Percentiles rank a stretch among this genome's conserved stretches.
Evolutionary conservation across 495 filamentous ascomycete genomes (phyloP).

Genomic region (Letharia columbiana): DNA sequence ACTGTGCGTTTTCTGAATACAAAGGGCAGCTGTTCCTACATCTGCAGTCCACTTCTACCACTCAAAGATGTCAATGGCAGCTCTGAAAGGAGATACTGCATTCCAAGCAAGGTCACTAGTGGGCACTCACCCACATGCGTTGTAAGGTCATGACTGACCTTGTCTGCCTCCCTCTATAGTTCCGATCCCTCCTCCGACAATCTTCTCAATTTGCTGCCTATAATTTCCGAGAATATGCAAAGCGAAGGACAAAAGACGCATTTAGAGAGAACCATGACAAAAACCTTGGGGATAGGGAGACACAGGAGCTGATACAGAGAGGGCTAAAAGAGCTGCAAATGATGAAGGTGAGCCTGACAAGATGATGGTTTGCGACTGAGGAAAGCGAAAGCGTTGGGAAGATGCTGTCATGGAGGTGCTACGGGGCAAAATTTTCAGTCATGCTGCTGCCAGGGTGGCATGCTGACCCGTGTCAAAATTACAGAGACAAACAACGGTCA

Average conservation of each 20-base stretch:
- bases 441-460: not conserved
- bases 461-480: slow-evolving; percentile 16
- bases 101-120: slow-evolving; percentile 67
- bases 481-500: slow-evolving; percentile 90
- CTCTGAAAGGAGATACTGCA: slow-evolving; percentile 52
- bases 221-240: slow-evolving; percentile 96
- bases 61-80: slow-evolving; percentile 37
- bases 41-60: not conserved
- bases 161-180: slow-evolving; percentile 42
- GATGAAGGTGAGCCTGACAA: slow-evolving; percentile 63
- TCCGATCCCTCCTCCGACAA: slow-evolving; percentile 84
- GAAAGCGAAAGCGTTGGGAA: not conserved
- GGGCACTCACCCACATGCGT: slow-evolving; percentile 27
- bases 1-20: not conserved
- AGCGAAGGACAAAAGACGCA: slow-evolving; percentile 74
- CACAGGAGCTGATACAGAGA: slow-evolving; percentile 84
- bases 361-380: not conserved
- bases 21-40: not conserved
- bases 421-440: not conserved
- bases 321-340: slow-evolving; percentile 81
- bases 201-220: slow-evolving; percentile 82
- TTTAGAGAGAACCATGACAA: slow-evolving; percentile 66
- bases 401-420: not conserved
- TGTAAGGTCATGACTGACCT: not conserved
- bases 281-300: slow-evolving; percentile 58